Conservation (phyloP, 1,284 basidiomycete genomes). For the Anthracocystis walkeri region DNA sequence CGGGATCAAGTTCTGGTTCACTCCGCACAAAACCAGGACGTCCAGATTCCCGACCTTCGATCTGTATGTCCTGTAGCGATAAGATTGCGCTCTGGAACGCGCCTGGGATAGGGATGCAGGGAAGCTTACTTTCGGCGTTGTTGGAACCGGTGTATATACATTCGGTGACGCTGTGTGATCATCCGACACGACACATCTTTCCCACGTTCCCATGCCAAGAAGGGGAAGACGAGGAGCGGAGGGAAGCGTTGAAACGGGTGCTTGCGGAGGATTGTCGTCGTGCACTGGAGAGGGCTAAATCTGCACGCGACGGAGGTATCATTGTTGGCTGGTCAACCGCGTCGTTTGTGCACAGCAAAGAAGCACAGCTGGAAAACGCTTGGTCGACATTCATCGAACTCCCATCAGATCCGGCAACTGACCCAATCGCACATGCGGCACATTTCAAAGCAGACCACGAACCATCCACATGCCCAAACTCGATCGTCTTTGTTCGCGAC, state of each 20-base stretch:
- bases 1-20: neutral
- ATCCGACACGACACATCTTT: constrained; percentile 34
- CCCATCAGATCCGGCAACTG: neutral
- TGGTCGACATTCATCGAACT: constrained; percentile 15
- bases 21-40: constrained; percentile 59
- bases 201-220: constrained; percentile 14
- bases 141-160: constrained; percentile 41
- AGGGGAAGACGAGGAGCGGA: neutral
- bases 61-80: constrained; percentile 58
- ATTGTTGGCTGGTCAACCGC: constrained; percentile 14
- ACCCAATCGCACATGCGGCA: neutral
- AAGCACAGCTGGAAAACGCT: constrained; percentile 11
- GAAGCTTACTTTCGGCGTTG: constrained; percentile 38
- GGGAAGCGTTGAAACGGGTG: constrained; percentile 15
- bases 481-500: constrained; percentile 16
- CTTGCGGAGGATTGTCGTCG: constrained; percentile 20
- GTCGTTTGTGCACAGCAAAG: constrained; percentile 23
- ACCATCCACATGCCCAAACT: constrained; percentile 30
- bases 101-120: constrained; percentile 49
- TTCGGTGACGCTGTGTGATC: constrained; percentile 39
- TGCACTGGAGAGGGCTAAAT: constrained; percentile 9
- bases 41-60: constrained; percentile 52
- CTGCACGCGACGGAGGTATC: neutral
- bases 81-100: constrained; percentile 56
- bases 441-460: constrained; percentile 9